Evolutionary conservation across 139 green algal genomes (phyloP), one percentile per base, ranked within the genome.

Genomic region (Eudorina sp.): DNA sequence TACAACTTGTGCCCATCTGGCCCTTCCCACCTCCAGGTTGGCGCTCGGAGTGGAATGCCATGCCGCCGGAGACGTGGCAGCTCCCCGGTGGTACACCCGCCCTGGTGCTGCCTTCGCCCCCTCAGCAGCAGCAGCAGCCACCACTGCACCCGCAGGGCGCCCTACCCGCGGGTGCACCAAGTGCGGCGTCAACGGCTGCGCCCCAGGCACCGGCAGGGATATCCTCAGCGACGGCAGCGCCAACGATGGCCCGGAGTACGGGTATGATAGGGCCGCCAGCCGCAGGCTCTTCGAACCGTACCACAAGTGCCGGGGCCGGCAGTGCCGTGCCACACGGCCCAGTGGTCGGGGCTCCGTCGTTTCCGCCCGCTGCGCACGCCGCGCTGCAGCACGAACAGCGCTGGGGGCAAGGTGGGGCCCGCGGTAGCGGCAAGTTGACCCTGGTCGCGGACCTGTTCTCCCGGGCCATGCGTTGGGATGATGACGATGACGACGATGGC

Each of bases 51-150:
- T 87, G 64, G 62, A 79, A 23, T 13, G 81, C 81, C 16, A 78
- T 87, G 81, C 81, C 81, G 1, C 81, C 64, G 21, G 81, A 87
- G 81, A 45, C 34, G n/a, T 87, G 81, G 81, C 79, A 60, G 60
- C 79, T 48, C 29, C 55, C 55, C 0, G 38, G 16, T 4, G 36
- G 31, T 19, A 14, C 36, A 14, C 68, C 36, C 1, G 48, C 14
- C 29, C 18, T 53, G 14, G 23, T 29, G 21, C 60, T 53, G 18
- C 21, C 36, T 66, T 31, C 84, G 68, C 55, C n/a, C 5, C 36
- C 58, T 21, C 41, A 40, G 3, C 53, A 55, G 78, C 53, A 55
- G 31, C 27, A 36, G 51, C 76, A 51, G 51, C 51, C n/a, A 46
- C 48, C 1, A 53, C 38, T 51, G 72, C 51, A 38, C 9, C 43